These are phyloP conservation scores for Groenewaldozyma salmanticensis DNA, from an alignment of 805 yeast genomes.

Conservation along the genomic window DNA sequence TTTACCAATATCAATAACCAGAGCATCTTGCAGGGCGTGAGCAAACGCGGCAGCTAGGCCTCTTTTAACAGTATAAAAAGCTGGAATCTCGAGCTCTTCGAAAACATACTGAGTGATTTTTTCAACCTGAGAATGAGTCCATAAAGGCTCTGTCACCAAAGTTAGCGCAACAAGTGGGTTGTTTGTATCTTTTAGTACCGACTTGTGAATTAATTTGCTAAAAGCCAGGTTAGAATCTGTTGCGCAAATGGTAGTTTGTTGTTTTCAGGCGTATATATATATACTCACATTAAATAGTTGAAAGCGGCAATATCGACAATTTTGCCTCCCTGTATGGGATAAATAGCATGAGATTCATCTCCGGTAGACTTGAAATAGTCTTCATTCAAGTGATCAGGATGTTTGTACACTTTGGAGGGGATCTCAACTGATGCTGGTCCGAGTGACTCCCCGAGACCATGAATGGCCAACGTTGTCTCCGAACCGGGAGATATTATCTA, in stretches of 20 bases:
- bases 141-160: constrained; percentile 53
- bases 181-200: constrained; percentile 31
- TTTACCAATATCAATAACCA: constrained; percentile 74
- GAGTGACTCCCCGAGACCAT: constrained; percentile 66
- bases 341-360: constrained; percentile 36
- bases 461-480: constrained; percentile 58
- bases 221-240: too few relatives aligned
- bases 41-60: constrained; percentile 68
- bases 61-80: constrained; percentile 58
- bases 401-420: constrained; percentile 65
- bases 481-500: constrained; percentile 74
- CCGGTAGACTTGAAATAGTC: constrained; percentile 31
- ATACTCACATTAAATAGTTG: constrained; percentile 45
- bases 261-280: background rate
- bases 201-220: constrained; percentile 37
- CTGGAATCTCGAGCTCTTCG: constrained; percentile 63
- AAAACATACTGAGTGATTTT: constrained; percentile 62
- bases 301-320: constrained; percentile 65
- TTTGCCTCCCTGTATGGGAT: constrained; percentile 56
- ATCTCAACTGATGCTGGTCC: constrained; percentile 66
- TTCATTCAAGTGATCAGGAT: constrained; percentile 16
- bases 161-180: constrained; percentile 51
- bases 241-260: too few relatives aligned
- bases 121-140: constrained; percentile 66
- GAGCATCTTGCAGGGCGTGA: constrained; percentile 47